Evolutionary conservation across 2,329 filamentous ascomycete species (phyloP).

Genomic region (Xylariales sp.): DNA sequence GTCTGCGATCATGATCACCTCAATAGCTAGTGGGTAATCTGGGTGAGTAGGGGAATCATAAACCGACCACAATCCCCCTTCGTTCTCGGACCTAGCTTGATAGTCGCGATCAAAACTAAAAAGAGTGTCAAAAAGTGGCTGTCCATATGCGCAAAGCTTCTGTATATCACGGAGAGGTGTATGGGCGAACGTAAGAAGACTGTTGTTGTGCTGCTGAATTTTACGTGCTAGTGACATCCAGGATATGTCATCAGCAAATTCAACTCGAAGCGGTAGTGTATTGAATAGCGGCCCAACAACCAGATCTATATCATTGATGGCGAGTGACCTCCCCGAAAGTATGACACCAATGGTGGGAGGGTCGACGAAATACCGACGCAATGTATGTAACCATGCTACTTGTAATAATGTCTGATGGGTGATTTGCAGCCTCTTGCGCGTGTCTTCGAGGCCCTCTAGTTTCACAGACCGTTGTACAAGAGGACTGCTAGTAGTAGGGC

Average conservation of each 20-base stretch:
- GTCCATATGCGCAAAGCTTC: constrained; percentile 75
- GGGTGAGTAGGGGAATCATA: constrained; percentile 61
- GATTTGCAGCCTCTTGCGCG: constrained; percentile 71
- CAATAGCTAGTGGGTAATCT: constrained; percentile 83
- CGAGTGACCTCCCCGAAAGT: constrained; percentile 80
- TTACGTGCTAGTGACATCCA: constrained; percentile 70
- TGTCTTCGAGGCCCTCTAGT: constrained; percentile 59
- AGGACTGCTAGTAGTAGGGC: constrained; percentile 33
- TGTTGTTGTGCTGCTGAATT: constrained; percentile 78
- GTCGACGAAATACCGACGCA: constrained; percentile 63
- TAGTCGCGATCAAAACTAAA: constrained; percentile 80
- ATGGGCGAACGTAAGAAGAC: constrained; percentile 78
- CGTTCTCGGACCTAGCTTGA: constrained; percentile 41
- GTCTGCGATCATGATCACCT: constrained; percentile 67
- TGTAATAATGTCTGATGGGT: constrained; percentile 85
- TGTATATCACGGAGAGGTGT: constrained; percentile 82
- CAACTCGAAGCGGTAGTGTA: constrained; percentile 78
- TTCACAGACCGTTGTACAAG: constrained; percentile 48
- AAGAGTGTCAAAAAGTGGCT: constrained; percentile 79
- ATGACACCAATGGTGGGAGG: constrained; percentile 76
- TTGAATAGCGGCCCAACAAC: constrained; percentile 90
- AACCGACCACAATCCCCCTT: constrained; percentile 64
- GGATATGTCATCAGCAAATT: constrained; percentile 56
- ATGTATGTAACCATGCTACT: constrained; percentile 75
- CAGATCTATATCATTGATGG: constrained; percentile 71